phyloP scores from a whole-genome alignment of 2,329 filamentous ascomycete genomes.

The Colletotrichum sp. region DNA sequence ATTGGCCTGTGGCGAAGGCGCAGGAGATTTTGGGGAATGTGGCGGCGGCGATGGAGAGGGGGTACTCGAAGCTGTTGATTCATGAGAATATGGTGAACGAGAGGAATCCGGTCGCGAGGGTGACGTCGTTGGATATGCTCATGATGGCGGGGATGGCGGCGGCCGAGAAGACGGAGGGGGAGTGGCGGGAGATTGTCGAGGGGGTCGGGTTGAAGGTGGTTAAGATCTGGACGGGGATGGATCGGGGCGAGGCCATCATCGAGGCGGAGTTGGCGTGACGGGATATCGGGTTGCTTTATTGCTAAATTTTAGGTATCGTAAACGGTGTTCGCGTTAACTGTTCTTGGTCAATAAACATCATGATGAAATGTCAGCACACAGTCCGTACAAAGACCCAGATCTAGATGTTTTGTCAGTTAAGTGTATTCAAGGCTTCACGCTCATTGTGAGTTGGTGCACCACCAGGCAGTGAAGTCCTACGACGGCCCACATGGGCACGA shows the following conservation, averaged over 20 bases:
- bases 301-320: background rate
- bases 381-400: background rate
- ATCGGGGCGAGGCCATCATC: constrained; percentile 33
- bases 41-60: constrained; percentile 24
- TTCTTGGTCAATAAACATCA: background rate
- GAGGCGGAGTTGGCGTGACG: constrained; percentile 27
- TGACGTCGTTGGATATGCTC: constrained; percentile 37
- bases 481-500: background rate
- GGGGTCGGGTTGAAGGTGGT: constrained; percentile 29
- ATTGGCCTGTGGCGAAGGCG: constrained; percentile 27
- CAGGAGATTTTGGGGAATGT: constrained; percentile 21
- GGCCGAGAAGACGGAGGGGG: constrained; percentile 34
- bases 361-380: background rate
- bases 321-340: background rate
- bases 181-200: constrained; percentile 32
- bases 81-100: constrained; percentile 39
- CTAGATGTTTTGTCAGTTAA: background rate
- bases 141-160: constrained; percentile 37
- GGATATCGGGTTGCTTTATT: background rate
- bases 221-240: constrained; percentile 33
- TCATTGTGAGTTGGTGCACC: background rate
- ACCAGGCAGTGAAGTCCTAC: background rate
- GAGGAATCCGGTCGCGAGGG: constrained; percentile 29
- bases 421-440: background rate
- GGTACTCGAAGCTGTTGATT: constrained; percentile 41